These are phyloP conservation scores for Bathelium albidoporum DNA, from an alignment of 495 filamentous ascomycete species.

Conservation along the genomic window DNA sequence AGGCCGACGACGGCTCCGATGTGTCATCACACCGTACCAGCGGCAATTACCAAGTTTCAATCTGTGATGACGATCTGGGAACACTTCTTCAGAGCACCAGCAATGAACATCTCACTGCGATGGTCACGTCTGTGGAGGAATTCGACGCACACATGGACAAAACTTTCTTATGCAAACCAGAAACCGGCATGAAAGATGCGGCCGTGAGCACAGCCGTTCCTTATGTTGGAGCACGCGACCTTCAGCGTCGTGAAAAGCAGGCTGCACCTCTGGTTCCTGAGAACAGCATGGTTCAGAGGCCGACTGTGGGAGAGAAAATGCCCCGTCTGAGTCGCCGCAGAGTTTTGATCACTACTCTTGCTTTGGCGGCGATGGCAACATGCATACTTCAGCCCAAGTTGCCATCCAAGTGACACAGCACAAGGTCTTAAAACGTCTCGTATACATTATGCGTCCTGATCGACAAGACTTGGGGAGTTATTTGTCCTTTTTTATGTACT, in stretches of 20 bases:
- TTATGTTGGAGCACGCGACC: not conserved
- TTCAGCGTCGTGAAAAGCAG: not conserved
- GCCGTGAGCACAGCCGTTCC: not conserved
- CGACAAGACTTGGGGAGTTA: not conserved
- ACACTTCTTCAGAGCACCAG: not conserved
- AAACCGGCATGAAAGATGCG: no score
- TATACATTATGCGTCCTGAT: not conserved
- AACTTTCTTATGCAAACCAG: not conserved
- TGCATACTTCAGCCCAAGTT: not conserved
- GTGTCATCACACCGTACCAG: not conserved
- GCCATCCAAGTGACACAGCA: not conserved
- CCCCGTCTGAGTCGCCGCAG: not conserved
- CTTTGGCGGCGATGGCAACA: not conserved
- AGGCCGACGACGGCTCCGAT: not conserved
- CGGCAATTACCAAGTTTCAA: not conserved
- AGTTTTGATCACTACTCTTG: not conserved
- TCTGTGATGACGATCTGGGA: not conserved
- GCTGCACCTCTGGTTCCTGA: not conserved
- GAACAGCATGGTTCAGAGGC: not conserved
- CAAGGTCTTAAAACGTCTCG: not conserved
- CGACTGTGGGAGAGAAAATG: not conserved
- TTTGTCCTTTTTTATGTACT: not conserved
- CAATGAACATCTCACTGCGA: not conserved
- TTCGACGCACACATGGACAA: not conserved
- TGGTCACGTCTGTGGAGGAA: not conserved